Percentiles rank a stretch among this genome's conserved stretches.
phyloP scores from a whole-genome alignment of 257 asterid genomes.

The Euphrasia confusa region DNA sequence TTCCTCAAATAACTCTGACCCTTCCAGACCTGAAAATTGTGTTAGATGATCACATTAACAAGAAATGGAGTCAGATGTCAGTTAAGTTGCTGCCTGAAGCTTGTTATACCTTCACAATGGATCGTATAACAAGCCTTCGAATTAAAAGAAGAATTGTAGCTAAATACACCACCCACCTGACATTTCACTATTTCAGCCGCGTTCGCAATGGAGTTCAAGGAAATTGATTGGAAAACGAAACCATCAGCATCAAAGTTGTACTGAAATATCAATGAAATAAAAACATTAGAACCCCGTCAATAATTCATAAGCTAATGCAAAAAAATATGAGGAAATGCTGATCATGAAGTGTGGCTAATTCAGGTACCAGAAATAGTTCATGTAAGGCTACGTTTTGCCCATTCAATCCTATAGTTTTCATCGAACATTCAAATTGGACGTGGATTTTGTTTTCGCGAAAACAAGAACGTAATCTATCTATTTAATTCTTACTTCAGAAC shows the following conservation, averaged over 20 bases:
- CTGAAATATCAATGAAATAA: constrained; percentile 25
- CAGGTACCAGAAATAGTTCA: background rate
- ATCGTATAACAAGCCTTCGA: constrained; percentile 3
- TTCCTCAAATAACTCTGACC: constrained; percentile 59
- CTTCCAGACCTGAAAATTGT: constrained; percentile 37
- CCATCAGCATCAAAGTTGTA: constrained; percentile 22
- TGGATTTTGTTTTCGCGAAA: no score
- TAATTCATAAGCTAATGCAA: constrained; percentile 10
- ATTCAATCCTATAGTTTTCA: background rate
- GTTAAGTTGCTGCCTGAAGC: background rate
- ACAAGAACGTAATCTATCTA: no score
- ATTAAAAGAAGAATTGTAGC: constrained; percentile 7
- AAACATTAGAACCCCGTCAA: constrained; percentile 14
- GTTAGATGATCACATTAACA: constrained; percentile 9
- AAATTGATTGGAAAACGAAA: constrained; percentile 21
- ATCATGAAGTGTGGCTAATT: background rate
- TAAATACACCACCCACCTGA: constrained; percentile 51
- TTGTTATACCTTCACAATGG: background rate
- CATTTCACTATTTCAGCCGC: constrained; percentile 55
- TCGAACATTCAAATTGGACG: background rate
- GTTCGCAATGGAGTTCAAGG: constrained; percentile 26
- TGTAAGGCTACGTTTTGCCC: background rate
- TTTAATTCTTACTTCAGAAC: background rate
- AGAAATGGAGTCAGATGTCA: constrained; percentile 14
- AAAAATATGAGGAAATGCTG: background rate